Percentiles rank a stretch among this genome's conserved stretches.
Evolutionary conservation across 1,284 basidiomycete species (phyloP).

Genomic region (Leccinum fuscescens): DNA sequence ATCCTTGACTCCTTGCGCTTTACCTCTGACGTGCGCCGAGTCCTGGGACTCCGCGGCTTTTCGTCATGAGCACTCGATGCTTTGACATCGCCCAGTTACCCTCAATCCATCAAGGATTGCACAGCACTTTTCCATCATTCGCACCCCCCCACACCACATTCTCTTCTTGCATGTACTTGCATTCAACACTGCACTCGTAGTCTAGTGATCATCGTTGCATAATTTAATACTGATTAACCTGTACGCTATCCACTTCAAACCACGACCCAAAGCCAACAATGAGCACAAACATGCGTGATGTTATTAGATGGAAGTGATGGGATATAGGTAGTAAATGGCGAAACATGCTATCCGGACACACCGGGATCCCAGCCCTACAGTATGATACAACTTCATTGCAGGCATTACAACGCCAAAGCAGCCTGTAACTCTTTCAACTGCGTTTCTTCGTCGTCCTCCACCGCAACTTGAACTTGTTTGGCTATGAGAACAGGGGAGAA

Average conservation of each 20-base stretch:
- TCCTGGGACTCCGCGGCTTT: conserved; percentile 80
- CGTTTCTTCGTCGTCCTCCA: conserved; percentile 91
- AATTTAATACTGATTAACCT: conserved; percentile 41
- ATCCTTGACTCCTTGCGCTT: conserved; percentile 95
- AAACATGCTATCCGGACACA: conserved; percentile 21
- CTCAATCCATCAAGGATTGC: conserved; percentile 13
- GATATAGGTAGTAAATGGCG: conserved; percentile 36
- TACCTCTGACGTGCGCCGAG: conserved; percentile 90
- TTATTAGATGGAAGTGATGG: conserved; percentile 30
- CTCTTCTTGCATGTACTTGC: conserved; percentile 28
- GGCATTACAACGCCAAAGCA: conserved; percentile 76
- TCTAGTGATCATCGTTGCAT: conserved; percentile 33
- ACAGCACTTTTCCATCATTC: conserved; percentile 24
- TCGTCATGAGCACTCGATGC: conserved; percentile 30
- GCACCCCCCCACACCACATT: conserved; percentile 26
- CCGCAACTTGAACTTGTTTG: conserved; percentile 40
- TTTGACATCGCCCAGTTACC: conserved; percentile 6
- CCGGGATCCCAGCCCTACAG: conserved; percentile 2
- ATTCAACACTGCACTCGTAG: conserved; percentile 29
- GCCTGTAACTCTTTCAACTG: conserved; percentile 93
- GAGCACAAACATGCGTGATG: conserved; percentile 19
- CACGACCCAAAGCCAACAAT: conserved; percentile 19
- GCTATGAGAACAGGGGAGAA: conserved; percentile 9
- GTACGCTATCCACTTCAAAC: conserved; percentile 34
- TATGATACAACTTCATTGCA: conserved; percentile 11